Conservation (phyloP, 2,329 filamentous ascomycete genomes). For the Periconia sp. region DNA sequence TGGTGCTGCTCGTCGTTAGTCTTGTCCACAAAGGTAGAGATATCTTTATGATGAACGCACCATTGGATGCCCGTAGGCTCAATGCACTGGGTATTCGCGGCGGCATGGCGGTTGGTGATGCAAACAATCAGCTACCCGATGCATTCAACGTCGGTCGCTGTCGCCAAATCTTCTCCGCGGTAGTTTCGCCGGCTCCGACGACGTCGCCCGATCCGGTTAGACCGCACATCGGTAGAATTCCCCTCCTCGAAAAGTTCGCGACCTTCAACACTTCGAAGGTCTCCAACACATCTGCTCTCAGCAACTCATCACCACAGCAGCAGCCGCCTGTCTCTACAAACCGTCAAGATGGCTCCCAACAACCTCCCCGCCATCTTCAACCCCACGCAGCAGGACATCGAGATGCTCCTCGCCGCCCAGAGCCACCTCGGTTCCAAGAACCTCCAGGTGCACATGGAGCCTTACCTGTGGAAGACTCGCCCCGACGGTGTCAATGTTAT, state of each 20-base stretch:
- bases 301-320: conserved; percentile 24
- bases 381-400: conserved; percentile 96
- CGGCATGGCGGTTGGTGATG: conserved; percentile 43
- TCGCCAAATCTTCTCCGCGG: conserved; percentile 19
- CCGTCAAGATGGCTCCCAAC: conserved; percentile 83
- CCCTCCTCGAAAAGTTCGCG: conserved; percentile 22
- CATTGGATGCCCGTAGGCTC: conserved; percentile 46
- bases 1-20: conserved; percentile 9
- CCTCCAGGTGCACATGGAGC: conserved; percentile 99
- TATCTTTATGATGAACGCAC: conserved; percentile 21
- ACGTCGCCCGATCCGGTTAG: conserved; percentile 16
- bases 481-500: conserved; percentile 97
- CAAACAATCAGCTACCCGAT: background rate
- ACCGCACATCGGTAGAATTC: conserved; percentile 14
- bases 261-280: conserved; percentile 14
- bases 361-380: conserved; percentile 96
- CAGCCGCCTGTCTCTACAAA: conserved; percentile 28
- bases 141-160: background rate
- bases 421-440: conserved; percentile 98
- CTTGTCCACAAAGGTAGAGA: background rate
- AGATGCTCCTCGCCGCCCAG: conserved; percentile 98
- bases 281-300: conserved; percentile 13
- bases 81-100: conserved; percentile 49
- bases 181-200: conserved; percentile 11
- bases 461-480: conserved; percentile 99